Evolutionary conservation across 2,329 filamentous ascomycete species (phyloP).

Genomic region (Fusarium graminum): DNA sequence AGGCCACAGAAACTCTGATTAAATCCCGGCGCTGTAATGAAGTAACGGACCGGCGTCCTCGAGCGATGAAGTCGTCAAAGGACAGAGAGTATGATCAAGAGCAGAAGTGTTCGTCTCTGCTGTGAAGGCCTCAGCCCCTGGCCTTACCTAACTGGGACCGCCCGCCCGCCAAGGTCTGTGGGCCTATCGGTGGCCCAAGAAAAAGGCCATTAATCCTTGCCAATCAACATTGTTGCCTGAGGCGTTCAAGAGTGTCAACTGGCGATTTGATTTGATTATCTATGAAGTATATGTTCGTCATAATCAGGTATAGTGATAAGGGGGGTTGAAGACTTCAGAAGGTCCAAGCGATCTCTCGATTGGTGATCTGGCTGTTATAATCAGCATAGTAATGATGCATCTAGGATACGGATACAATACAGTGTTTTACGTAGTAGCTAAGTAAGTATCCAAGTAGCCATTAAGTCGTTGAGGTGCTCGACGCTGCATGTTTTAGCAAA

Average conservation of each 20-base stretch:
- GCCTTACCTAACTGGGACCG: slow-evolving; percentile 45
- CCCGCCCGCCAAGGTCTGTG: slow-evolving; percentile 29
- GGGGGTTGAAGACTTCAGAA: slow-evolving; percentile 3
- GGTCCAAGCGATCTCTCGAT: not conserved
- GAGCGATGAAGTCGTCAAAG: slow-evolving; percentile 44
- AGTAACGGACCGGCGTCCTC: slow-evolving; percentile 50
- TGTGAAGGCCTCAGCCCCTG: slow-evolving; percentile 46
- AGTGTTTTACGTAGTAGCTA: no score
- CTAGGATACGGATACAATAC: not conserved
- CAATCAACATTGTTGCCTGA: slow-evolving; percentile 41
- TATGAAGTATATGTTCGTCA: not conserved
- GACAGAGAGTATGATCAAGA: slow-evolving; percentile 38
- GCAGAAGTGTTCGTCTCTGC: slow-evolving; percentile 43
- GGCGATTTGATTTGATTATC: slow-evolving; percentile 11
- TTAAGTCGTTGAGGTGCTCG: not conserved
- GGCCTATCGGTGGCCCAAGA: slow-evolving; percentile 19
- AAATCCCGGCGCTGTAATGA: slow-evolving; percentile 48
- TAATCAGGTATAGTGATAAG: slow-evolving; percentile 9
- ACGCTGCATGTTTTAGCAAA: not conserved
- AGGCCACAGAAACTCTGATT: slow-evolving; percentile 51
- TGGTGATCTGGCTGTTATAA: not conserved
- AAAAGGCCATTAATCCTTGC: slow-evolving; percentile 33
- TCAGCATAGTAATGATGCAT: not conserved
- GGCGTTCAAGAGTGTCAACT: slow-evolving; percentile 20
- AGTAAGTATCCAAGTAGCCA: not conserved